Evolutionary conservation across 2,329 filamentous ascomycete species (phyloP).

Genomic region (Pestalotiopsis sp.): DNA sequence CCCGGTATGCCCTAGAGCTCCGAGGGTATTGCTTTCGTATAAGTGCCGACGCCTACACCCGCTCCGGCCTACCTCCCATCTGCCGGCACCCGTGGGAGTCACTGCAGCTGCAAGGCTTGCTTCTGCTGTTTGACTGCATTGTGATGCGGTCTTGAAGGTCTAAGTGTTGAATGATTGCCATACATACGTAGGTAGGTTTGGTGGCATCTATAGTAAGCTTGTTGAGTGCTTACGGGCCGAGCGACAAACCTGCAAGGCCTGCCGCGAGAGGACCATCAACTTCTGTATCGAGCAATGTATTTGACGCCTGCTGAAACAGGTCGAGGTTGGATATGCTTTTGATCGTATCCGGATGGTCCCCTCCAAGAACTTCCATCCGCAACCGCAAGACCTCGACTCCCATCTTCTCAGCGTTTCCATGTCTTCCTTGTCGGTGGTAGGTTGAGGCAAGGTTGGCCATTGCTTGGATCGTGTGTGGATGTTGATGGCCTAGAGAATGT

Average conservation of each 20-base stretch:
- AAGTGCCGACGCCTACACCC: too few relatives aligned
- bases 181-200: too few relatives aligned
- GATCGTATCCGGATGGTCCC: constrained; percentile 27
- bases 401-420: neutral
- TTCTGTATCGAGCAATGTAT: neutral
- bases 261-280: neutral
- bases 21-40: too few relatives aligned
- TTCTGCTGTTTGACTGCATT: too few relatives aligned
- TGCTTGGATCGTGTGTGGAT: neutral
- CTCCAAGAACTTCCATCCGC: constrained; percentile 12
- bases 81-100: too few relatives aligned
- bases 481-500: neutral
- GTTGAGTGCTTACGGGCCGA: too few relatives aligned
- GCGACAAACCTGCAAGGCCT: neutral
- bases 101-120: too few relatives aligned
- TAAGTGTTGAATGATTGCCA: too few relatives aligned
- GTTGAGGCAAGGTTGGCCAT: neutral
- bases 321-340: constrained; percentile 24
- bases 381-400: neutral
- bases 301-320: neutral
- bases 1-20: too few relatives aligned
- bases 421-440: neutral
- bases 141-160: too few relatives aligned
- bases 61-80: too few relatives aligned
- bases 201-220: neutral